Evolutionary conservation across 139 green algal genomes (phyloP).

Genomic region (Chlamydomonas sphaeroides): DNA sequence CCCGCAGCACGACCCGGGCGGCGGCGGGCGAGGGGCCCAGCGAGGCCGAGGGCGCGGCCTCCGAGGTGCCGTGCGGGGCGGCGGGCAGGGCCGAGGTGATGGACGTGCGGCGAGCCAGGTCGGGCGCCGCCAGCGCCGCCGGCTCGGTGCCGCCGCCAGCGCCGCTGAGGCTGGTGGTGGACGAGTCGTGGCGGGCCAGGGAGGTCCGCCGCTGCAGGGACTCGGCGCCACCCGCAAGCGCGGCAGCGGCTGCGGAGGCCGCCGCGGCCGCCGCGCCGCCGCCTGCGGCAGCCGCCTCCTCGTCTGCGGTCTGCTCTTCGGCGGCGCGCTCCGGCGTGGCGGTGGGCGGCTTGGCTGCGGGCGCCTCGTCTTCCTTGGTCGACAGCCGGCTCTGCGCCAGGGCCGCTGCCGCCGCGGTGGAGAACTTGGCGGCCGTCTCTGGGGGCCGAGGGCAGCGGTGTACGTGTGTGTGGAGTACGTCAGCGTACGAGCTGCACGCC

Average conservation of each 20-base stretch:
- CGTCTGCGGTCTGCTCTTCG: too few relatives aligned
- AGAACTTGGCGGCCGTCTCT: constrained; percentile 68
- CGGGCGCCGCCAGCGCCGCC: background rate
- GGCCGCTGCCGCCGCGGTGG: constrained; percentile 58
- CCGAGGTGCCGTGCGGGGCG: background rate
- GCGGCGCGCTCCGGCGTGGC: background rate
- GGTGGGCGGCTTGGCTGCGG: background rate
- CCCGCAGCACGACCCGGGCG: constrained; percentile 20
- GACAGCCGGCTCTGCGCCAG: constrained; percentile 31
- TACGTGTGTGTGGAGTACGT: too few relatives aligned
- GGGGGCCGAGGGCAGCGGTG: too few relatives aligned
- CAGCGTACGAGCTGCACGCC: too few relatives aligned
- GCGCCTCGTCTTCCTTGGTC: constrained; percentile 1
- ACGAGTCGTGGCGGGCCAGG: background rate
- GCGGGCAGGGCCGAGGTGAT: background rate
- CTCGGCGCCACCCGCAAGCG: background rate
- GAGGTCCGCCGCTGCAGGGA: background rate
- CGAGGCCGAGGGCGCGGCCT: background rate
- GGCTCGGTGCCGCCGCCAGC: background rate
- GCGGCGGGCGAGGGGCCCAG: background rate
- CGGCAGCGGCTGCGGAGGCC: background rate
- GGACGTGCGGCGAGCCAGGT: constrained; percentile 5
- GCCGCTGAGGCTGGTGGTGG: background rate
- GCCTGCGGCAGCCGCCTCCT: background rate
- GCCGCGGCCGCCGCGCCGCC: background rate